Evolutionary conservation across 306 rosid species (phyloP), one percentile per base, ranked within the genome.

Genomic region (Malus asiatica): DNA sequence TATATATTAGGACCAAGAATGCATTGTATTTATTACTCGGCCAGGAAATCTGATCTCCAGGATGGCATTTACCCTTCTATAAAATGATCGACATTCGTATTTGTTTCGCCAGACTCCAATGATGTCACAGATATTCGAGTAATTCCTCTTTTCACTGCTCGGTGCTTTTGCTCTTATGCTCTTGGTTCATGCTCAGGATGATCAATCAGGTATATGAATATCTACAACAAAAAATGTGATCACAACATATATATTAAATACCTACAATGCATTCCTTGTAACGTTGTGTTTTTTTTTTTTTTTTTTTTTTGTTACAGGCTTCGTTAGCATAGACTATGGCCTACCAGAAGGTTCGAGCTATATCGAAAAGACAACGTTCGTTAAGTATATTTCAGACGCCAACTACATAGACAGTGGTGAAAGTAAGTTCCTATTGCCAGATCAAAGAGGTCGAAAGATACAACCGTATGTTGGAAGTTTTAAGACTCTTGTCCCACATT

Each of bases 261-360:
- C 35, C 35, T 32, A 0, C 35, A 32, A 32, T 32, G 35, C 35
- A 32, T 32, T 0, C 35, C 1, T 22, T 18, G 7, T 8, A 30
- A 30, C 4, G 23, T 3, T 15, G 23, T 11, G 25, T n/a, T 1
- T 57, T 20, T 1, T 4, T 20, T 25, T 20, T 1, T 4, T 20
- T 25, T 68, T 30, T 40, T 22, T 29, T 23, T 32, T 5, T 5
- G 35, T 32, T 32, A 32, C 61, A 77, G 85, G 76, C 38, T 82
- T 77, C 55, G 77, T 82, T 18, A 82, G 85, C 79, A 58, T 82
- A 55, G 85, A 77, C 4, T 77, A 79, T 2, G 85, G 82, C 20
- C 70, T 64, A 4, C 40, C 78, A 0, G 63, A 23, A 45, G 40
- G 52, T 14, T 44, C 70, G 2, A 61, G 61, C 76, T 82, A 66